Evolutionary conservation across 495 filamentous ascomycete genomes (phyloP).

Genomic region (Extremus antarcticus): DNA sequence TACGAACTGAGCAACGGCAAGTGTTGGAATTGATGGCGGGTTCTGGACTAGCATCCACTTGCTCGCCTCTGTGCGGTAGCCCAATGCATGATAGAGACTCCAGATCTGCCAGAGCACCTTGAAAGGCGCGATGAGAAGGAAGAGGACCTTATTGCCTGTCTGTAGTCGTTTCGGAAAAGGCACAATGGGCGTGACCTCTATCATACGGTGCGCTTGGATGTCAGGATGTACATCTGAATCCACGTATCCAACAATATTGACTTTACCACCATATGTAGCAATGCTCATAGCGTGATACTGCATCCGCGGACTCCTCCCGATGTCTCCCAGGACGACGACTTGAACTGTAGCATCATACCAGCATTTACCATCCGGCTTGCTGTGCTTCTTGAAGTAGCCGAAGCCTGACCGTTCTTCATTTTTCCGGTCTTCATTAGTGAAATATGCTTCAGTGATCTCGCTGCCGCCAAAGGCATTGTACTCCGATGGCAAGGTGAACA

Average conservation of each 20-base stretch:
- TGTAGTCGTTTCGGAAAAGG: slow-evolving; percentile 50
- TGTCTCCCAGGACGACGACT: slow-evolving; percentile 93
- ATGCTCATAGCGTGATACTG: slow-evolving; percentile 96
- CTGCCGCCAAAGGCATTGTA: slow-evolving; percentile 31
- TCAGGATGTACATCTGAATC: slow-evolving; percentile 68
- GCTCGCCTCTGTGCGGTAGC: slow-evolving; percentile 58
- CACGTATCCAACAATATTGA: slow-evolving; percentile 78
- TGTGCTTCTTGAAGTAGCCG: slow-evolving; percentile 18
- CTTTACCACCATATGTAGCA: slow-evolving; percentile 67
- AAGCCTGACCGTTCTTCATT: slow-evolving; percentile 7
- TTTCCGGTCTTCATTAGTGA: slow-evolving; percentile 11
- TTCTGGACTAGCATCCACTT: slow-evolving; percentile 85
- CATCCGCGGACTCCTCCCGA: slow-evolving; percentile 94
- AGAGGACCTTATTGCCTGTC: slow-evolving; percentile 62
- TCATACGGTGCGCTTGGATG: slow-evolving; percentile 49
- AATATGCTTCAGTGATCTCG: slow-evolving; percentile 5
- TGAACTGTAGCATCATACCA: slow-evolving; percentile 47
- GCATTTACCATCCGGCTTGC: slow-evolving; percentile 12
- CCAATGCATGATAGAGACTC: slow-evolving; percentile 56
- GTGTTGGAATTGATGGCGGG: slow-evolving; percentile 86
- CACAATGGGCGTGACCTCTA: slow-evolving; percentile 56
- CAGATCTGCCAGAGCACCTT: slow-evolving; percentile 77
- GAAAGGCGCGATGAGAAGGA: slow-evolving; percentile 67
- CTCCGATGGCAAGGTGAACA: slow-evolving; percentile 39
- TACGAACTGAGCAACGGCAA: slow-evolving; percentile 59